Conservation (phyloP, 768 basidiomycete genomes). For the Mycena belliarum region DNA sequence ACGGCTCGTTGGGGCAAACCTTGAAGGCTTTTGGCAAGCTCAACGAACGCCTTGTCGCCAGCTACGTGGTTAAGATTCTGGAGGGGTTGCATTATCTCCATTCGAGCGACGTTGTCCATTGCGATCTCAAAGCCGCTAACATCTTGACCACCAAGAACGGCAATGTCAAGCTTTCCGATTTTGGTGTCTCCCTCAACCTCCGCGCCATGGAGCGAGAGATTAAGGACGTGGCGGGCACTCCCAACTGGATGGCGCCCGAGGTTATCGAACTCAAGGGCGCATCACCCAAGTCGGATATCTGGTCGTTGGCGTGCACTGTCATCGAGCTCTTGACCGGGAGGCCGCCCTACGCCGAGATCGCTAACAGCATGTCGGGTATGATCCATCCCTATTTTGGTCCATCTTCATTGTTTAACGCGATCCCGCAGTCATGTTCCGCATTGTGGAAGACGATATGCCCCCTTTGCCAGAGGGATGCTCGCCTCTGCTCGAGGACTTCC, state of each 20-base stretch:
- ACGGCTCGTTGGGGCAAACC: conserved; percentile 91
- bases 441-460: conserved; percentile 91
- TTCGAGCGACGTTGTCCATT: conserved; percentile 87
- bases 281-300: conserved; percentile 90
- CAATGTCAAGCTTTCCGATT: conserved; percentile 95
- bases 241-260: conserved; percentile 99
- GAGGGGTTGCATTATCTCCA: conserved; percentile 96
- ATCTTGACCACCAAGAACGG: conserved; percentile 98
- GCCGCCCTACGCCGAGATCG: conserved; percentile 89
- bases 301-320: conserved; percentile 94
- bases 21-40: conserved; percentile 92
- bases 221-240: conserved; percentile 89
- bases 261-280: conserved; percentile 95
- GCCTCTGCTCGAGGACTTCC: conserved; percentile 73
- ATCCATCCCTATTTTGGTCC: conserved; percentile 16
- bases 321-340: conserved; percentile 90
- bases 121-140: conserved; percentile 97
- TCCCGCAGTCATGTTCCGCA: conserved; percentile 87
- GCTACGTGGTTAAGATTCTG: conserved; percentile 94
- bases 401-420: conserved; percentile 7
- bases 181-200: conserved; percentile 95
- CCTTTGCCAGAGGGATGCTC: conserved; percentile 83
- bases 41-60: conserved; percentile 88
- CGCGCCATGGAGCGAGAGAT: conserved; percentile 85
- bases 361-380: conserved; percentile 88